phyloP scores from a whole-genome alignment of 768 basidiomycete genomes.

The Piloderma croceum region DNA sequence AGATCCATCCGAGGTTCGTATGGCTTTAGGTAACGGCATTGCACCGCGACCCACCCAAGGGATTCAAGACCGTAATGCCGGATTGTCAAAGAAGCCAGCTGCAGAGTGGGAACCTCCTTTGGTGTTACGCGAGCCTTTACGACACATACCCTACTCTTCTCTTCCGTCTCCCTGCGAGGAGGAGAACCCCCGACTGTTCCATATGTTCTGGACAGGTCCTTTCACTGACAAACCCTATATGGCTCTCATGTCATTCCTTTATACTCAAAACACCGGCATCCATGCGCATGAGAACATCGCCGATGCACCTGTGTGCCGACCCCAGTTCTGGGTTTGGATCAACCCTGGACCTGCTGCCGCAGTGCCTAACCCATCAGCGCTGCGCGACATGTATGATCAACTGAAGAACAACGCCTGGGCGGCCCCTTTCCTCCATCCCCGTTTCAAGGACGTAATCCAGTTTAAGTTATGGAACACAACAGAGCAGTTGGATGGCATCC shows the following conservation, averaged over 20 bases:
- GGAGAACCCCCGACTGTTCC: conserved; percentile 83
- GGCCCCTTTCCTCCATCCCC: conserved; percentile 86
- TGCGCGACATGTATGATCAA: conserved; percentile 75
- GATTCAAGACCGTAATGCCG: conserved; percentile 43
- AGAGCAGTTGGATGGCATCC: conserved; percentile 87
- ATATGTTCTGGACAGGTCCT: conserved; percentile 99
- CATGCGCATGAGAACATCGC: conserved; percentile 49
- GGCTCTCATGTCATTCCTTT: conserved; percentile 89
- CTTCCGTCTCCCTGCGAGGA: conserved; percentile 70
- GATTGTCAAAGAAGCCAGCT: conserved; percentile 52
- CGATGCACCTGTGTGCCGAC: conserved; percentile 56
- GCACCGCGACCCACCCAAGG: conserved; percentile 18
- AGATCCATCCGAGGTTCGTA: neutral
- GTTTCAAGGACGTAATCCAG: conserved; percentile 87
- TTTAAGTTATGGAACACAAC: conserved; percentile 99
- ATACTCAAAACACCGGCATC: conserved; percentile 89
- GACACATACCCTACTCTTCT: conserved; percentile 29
- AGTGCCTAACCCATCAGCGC: conserved; percentile 77
- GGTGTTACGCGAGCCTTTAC: conserved; percentile 10
- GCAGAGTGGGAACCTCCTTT: conserved; percentile 55
- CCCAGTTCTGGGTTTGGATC: conserved; percentile 97
- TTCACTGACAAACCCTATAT: conserved; percentile 99
- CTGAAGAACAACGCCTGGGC: conserved; percentile 90
- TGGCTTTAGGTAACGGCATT: conserved; percentile 13
- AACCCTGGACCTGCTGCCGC: conserved; percentile 95